Conservation (phyloP, 352 stramenopile genomes). For the Plasmopara halstedii region DNA sequence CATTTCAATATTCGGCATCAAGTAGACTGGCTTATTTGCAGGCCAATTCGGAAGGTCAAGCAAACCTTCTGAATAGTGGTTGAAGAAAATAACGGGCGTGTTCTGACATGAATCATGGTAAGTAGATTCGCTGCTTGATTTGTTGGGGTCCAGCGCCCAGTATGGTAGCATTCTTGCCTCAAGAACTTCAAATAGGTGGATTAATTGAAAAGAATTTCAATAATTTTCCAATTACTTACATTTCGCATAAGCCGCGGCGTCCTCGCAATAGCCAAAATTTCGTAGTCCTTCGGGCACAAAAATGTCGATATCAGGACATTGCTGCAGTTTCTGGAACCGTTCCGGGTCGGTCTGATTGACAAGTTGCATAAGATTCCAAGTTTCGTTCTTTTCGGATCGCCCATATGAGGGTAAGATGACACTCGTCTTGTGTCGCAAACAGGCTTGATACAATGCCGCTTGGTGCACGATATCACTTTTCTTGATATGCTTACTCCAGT, state of each 20-base stretch:
- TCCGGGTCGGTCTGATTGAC: constrained; percentile 29
- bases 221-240: constrained; percentile 17
- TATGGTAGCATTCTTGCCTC: constrained; percentile 24
- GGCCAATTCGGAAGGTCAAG: constrained; percentile 23
- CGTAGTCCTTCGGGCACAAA: constrained; percentile 43
- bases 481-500: constrained; percentile 23
- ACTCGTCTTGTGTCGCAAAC: constrained; percentile 26
- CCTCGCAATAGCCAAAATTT: constrained; percentile 60
- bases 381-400: constrained; percentile 1
- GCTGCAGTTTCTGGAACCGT: constrained; percentile 33
- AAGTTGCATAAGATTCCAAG: constrained; percentile 11
- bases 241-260: constrained; percentile 52
- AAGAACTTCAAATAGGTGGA: no score
- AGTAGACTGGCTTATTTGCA: constrained; percentile 31
- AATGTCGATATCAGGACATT: constrained; percentile 58
- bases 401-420: constrained; percentile 30
- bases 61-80: constrained; percentile 47
- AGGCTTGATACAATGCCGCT: constrained; percentile 28
- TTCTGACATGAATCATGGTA: constrained; percentile 50
- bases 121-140: constrained; percentile 13
- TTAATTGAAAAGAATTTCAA: no score
- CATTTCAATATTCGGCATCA: constrained; percentile 62
- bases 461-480: constrained; percentile 37
- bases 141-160: constrained; percentile 32
- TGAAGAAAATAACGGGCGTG: constrained; percentile 48